phyloP scores from a whole-genome alignment of 2,329 filamentous ascomycete genomes.

The Fusarium buharicum region DNA sequence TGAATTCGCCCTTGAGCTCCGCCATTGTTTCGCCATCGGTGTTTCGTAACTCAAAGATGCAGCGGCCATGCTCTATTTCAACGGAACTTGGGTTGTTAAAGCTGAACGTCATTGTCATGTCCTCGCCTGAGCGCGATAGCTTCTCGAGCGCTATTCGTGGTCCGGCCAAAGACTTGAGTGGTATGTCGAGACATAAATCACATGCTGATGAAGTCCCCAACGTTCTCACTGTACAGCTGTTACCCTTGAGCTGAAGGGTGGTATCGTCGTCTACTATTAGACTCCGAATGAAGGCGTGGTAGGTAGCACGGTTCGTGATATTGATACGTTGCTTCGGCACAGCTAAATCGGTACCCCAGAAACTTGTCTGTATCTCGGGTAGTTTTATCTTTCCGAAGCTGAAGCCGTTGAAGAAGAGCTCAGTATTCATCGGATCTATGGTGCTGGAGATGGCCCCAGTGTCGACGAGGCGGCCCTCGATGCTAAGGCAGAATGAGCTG shows the following conservation, averaged over 20 bases:
- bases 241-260: conserved; percentile 46
- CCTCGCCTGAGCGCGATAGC: conserved; percentile 29
- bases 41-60: conserved; percentile 49
- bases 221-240: conserved; percentile 42
- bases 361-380: conserved; percentile 45
- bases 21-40: conserved; percentile 42
- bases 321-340: conserved; percentile 44
- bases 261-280: conserved; percentile 46
- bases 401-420: conserved; percentile 46
- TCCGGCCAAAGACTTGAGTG: conserved; percentile 45
- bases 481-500: conserved; percentile 47
- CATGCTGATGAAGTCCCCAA: conserved; percentile 39
- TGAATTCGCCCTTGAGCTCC: conserved; percentile 45
- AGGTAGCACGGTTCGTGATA: conserved; percentile 46
- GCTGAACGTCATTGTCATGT: conserved; percentile 38
- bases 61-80: conserved; percentile 48
- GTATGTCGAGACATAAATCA: conserved; percentile 42
- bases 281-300: conserved; percentile 47
- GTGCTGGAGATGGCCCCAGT: conserved; percentile 48
- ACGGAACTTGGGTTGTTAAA: conserved; percentile 48
- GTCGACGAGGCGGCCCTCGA: conserved; percentile 47
- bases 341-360: conserved; percentile 44
- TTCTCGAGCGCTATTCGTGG: conserved; percentile 39
- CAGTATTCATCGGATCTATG: conserved; percentile 45
- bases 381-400: conserved; percentile 47